Percentiles rank a stretch among this genome's conserved stretches.
Evolutionary conservation across 1,139 yeast species (phyloP).

Genomic region (Blastobotrys ciferrii): DNA sequence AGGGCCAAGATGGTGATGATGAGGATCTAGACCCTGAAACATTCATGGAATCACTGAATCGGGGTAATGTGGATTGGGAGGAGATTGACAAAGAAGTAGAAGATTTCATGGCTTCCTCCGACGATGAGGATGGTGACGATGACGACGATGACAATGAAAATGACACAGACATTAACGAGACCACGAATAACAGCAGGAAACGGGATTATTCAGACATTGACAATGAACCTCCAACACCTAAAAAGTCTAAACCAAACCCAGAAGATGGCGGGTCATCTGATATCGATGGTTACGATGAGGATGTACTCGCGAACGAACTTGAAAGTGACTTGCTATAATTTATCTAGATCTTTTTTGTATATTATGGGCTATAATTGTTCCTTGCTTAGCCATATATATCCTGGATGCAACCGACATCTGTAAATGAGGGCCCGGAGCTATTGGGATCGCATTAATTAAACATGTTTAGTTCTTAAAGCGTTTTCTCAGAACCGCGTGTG

Average conservation of each 20-base stretch:
- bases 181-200: constrained; percentile 19
- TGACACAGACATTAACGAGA: constrained; percentile 21
- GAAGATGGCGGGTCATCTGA: constrained; percentile 30
- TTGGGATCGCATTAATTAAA: no score
- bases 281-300: constrained; percentile 33
- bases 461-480: no score
- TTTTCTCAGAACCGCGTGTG: no score
- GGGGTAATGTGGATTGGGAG: constrained; percentile 40
- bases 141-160: constrained; percentile 23
- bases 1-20: constrained; percentile 47
- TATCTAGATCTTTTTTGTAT: neutral
- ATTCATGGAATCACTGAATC: constrained; percentile 34
- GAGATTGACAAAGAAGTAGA: constrained; percentile 39
- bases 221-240: constrained; percentile 29
- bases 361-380: no score
- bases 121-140: constrained; percentile 34
- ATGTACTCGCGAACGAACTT: constrained; percentile 43
- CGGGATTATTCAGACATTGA: constrained; percentile 29
- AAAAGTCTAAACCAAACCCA: constrained; percentile 15
- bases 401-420: no score
- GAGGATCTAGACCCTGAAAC: constrained; percentile 33
- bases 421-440: no score
- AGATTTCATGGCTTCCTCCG: constrained; percentile 37
- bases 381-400: no score
- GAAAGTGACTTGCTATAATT: constrained; percentile 30